Conservation (phyloP, 2,329 filamentous ascomycete genomes). For the Dothideomycetidae sp. region DNA sequence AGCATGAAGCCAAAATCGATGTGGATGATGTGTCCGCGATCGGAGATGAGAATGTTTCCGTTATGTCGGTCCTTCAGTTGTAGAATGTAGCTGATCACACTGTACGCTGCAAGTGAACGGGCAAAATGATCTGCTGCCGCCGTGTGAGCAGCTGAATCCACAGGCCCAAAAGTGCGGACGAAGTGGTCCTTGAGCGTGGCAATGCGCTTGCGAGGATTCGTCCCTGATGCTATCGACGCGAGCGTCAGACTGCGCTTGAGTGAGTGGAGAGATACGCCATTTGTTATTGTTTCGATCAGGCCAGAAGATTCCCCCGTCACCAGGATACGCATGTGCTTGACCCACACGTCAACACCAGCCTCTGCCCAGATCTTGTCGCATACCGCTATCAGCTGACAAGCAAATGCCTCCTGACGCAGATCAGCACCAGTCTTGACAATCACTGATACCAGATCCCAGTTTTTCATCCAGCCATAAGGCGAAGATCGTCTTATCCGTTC, state of each 20-base stretch:
- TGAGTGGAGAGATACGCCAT: constrained; percentile 75
- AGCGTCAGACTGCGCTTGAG: constrained; percentile 70
- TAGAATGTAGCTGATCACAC: constrained; percentile 68
- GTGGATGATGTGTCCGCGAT: constrained; percentile 73
- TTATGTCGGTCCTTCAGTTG: constrained; percentile 81
- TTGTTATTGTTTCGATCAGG: constrained; percentile 76
- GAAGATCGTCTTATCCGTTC: constrained; percentile 72
- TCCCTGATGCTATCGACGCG: constrained; percentile 55
- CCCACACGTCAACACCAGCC: constrained; percentile 64
- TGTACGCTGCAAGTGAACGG: constrained; percentile 70
- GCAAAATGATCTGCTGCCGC: constrained; percentile 67
- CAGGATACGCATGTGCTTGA: constrained; percentile 74
- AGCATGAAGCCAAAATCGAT: constrained; percentile 88
- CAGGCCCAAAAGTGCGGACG: constrained; percentile 58
- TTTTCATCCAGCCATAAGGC: constrained; percentile 79
- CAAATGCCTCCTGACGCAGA: constrained; percentile 71
- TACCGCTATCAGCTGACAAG: constrained; percentile 68
- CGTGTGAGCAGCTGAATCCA: constrained; percentile 53
- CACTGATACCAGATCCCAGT: constrained; percentile 75
- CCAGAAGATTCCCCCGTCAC: constrained; percentile 76
- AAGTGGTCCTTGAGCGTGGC: constrained; percentile 74
- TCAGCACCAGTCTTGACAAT: constrained; percentile 81
- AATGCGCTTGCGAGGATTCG: constrained; percentile 60
- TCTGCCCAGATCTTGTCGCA: constrained; percentile 74
- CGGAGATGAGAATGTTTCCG: constrained; percentile 74